Conservation (phyloP, 179 eudicot species). For the Amaranthus tricolor region DNA sequence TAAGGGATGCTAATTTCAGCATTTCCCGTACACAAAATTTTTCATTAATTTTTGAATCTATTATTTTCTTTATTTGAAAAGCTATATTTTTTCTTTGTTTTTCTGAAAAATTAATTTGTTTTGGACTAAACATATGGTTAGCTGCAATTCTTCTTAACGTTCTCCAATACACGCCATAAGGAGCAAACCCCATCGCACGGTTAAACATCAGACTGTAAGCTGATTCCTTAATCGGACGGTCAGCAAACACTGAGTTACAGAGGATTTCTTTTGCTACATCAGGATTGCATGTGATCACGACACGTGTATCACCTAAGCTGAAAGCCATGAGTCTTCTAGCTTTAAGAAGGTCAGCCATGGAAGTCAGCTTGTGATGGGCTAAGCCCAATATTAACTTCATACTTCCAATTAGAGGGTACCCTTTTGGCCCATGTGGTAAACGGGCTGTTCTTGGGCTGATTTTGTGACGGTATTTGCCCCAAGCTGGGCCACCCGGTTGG, state of each 20-base stretch:
- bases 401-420: slow-evolving; percentile 62
- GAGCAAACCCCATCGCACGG: slow-evolving; percentile 81
- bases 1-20: slow-evolving; percentile 28
- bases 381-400: slow-evolving; percentile 59
- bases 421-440: slow-evolving; percentile 37
- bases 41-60: background rate
- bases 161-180: slow-evolving; percentile 74
- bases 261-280: slow-evolving; percentile 63
- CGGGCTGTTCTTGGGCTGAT: slow-evolving; percentile 24
- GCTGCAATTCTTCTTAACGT: slow-evolving; percentile 59
- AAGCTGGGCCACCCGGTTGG: slow-evolving; percentile 72
- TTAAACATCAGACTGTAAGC: slow-evolving; percentile 73
- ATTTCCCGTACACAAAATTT: slow-evolving; percentile 22
- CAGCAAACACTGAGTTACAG: slow-evolving; percentile 49
- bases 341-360: slow-evolving; percentile 32
- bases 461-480: slow-evolving; percentile 47
- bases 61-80: slow-evolving; percentile 8
- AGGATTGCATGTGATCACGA: slow-evolving; percentile 56
- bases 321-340: slow-evolving; percentile 66
- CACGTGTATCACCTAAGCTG: slow-evolving; percentile 70
- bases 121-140: slow-evolving; percentile 66
- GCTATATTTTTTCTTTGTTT: slow-evolving; percentile 14
- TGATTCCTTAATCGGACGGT: slow-evolving; percentile 70
- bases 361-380: slow-evolving; percentile 59
- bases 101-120: slow-evolving; percentile 35